Evolutionary conservation across 331 rosid genomes (phyloP).

Genomic region (Quercus tomentella): DNA sequence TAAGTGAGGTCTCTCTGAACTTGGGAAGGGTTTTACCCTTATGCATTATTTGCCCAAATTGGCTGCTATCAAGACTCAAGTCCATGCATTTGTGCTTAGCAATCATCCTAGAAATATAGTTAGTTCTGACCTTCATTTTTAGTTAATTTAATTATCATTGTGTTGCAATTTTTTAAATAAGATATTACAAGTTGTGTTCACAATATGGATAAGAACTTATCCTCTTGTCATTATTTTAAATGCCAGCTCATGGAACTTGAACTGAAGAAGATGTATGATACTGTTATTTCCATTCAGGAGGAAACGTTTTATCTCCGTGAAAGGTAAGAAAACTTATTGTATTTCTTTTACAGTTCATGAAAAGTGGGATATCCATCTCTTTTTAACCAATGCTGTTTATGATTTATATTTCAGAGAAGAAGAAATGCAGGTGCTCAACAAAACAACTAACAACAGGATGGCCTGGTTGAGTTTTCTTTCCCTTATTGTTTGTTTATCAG

Average conservation of each 20-base stretch:
- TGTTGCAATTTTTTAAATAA: neutral
- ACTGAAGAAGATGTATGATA: constrained; percentile 54
- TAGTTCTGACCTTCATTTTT: neutral
- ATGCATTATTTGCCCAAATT: neutral
- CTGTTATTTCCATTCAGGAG: constrained; percentile 61
- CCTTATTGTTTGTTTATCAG: constrained; percentile 60
- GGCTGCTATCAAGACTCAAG: too few relatives aligned
- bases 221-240: constrained; percentile 5
- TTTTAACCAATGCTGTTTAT: neutral
- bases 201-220: neutral
- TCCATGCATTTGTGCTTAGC: neutral
- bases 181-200: neutral
- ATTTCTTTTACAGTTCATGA: neutral
- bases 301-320: constrained; percentile 79
- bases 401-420: too few relatives aligned
- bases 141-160: neutral
- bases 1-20: too few relatives aligned
- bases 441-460: constrained; percentile 55
- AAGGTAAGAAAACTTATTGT: constrained; percentile 31
- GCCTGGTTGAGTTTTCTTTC: constrained; percentile 74
- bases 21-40: neutral
- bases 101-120: neutral
- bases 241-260: constrained; percentile 77
- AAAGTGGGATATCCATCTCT: neutral
- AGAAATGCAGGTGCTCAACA: too few relatives aligned